A percentile compares a stretch with the other conserved stretches of the same genome.
Conservation (phyloP, 2,329 filamentous ascomycete genomes). For the Aspergillus arachidicola region DNA sequence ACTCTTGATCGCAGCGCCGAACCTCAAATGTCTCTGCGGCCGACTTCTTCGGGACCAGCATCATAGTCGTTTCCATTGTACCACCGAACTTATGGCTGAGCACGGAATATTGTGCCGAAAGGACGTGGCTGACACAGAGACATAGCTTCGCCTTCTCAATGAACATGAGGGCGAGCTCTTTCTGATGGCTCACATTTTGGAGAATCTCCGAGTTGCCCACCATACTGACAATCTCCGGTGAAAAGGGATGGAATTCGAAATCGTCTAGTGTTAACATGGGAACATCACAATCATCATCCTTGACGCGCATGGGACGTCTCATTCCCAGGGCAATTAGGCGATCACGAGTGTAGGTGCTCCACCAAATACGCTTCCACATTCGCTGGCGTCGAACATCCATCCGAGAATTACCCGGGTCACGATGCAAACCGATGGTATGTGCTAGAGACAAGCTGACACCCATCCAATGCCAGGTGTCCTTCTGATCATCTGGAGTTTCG, state of each 20-base stretch:
- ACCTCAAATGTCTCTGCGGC: conserved; percentile 81
- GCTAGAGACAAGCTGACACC: conserved; percentile 90
- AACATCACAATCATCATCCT: conserved; percentile 90
- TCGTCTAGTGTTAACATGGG: conserved; percentile 84
- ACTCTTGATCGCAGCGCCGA: conserved; percentile 73
- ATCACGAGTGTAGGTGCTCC: conserved; percentile 96
- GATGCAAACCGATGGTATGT: conserved; percentile 89
- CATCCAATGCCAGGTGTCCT: conserved; percentile 99
- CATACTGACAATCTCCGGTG: conserved; percentile 69
- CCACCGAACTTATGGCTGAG: conserved; percentile 75
- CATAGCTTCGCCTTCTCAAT: conserved; percentile 90
- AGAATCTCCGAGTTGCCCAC: conserved; percentile 70
- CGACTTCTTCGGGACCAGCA: conserved; percentile 87
- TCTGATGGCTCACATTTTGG: conserved; percentile 72
- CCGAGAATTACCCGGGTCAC: conserved; percentile 76
- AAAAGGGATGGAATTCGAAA: conserved; percentile 74
- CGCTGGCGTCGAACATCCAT: conserved; percentile 75
- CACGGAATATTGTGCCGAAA: conserved; percentile 90
- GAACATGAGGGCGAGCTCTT: conserved; percentile 81
- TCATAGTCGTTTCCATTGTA: conserved; percentile 78
- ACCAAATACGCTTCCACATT: conserved; percentile 96
- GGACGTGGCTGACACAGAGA: conserved; percentile 83
- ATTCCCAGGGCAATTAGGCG: conserved; percentile 90
- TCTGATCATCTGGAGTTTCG: conserved; percentile 93
- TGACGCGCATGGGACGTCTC: conserved; percentile 88